Conservation (phyloP, 1,284 basidiomycete species). For the Coniferiporia weirii region DNA sequence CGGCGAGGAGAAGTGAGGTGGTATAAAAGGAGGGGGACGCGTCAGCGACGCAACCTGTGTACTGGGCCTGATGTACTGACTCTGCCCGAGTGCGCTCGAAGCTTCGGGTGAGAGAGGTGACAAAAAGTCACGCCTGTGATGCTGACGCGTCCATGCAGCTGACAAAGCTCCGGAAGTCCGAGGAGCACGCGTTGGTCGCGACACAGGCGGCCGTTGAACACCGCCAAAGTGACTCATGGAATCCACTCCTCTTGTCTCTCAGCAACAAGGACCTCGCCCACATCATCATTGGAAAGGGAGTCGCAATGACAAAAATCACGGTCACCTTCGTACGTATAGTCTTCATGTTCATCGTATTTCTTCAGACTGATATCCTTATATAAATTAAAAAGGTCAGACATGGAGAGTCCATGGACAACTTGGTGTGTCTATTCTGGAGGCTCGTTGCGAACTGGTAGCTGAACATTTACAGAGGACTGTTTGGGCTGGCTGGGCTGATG, state of each 20-base stretch:
- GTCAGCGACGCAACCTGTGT: slow-evolving; percentile 16
- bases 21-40: slow-evolving; percentile 20
- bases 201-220: too few species aligned
- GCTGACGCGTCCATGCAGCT: not conserved
- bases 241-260: not conserved
- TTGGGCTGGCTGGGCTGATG: slow-evolving; percentile 86
- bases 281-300: not conserved
- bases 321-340: slow-evolving; percentile 31
- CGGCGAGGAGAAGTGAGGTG: not conserved
- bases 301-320: slow-evolving; percentile 30
- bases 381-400: slow-evolving; percentile 57
- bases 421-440: slow-evolving; percentile 33
- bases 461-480: slow-evolving; percentile 36
- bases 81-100: slow-evolving; percentile 17
- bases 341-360: not conserved
- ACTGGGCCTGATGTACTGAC: too few species aligned
- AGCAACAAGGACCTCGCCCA: not conserved
- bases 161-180: not conserved
- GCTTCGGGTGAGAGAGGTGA: slow-evolving; percentile 1
- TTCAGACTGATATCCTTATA: not conserved
- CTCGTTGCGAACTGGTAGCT: slow-evolving; percentile 2
- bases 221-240: not conserved
- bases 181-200: too few species aligned
- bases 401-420: slow-evolving; percentile 72
- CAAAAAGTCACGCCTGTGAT: not conserved